Conservation (phyloP, 1,284 basidiomycete genomes). For the Phylloboletellus chloephorus region DNA sequence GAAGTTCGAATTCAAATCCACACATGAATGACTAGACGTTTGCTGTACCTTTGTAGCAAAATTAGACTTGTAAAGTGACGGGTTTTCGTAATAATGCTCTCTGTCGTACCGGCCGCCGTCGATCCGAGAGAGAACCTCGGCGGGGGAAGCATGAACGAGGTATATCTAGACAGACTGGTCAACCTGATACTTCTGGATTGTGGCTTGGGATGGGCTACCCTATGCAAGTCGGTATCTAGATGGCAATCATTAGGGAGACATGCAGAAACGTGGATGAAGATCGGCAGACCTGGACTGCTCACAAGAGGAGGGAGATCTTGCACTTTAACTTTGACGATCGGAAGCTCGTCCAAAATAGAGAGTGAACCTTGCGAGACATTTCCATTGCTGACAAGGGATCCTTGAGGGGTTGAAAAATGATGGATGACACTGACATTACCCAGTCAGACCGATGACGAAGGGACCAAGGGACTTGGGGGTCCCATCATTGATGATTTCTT, state of each 20-base stretch:
- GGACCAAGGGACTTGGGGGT: constrained; percentile 66
- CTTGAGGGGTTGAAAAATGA: neutral
- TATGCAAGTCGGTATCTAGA: constrained; percentile 49
- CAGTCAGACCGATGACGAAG: constrained; percentile 77
- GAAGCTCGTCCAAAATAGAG: constrained; percentile 67
- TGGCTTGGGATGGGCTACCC: constrained; percentile 31
- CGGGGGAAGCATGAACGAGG: constrained; percentile 66
- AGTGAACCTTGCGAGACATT: constrained; percentile 76
- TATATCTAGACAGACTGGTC: constrained; percentile 54
- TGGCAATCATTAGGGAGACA: constrained; percentile 1
- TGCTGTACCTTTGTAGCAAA: constrained; percentile 61
- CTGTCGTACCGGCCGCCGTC: constrained; percentile 60
- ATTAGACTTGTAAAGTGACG: constrained; percentile 58
- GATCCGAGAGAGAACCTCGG: constrained; percentile 60
- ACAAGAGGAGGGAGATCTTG: constrained; percentile 56
- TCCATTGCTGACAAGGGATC: constrained; percentile 48
- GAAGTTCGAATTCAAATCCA: neutral
- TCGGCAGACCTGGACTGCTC: constrained; percentile 41
- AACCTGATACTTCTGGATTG: neutral
- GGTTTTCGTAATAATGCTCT: constrained; percentile 66
- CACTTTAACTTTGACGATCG: constrained; percentile 53
- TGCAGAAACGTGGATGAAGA: neutral
- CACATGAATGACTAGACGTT: neutral
- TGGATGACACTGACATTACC: constrained; percentile 40
- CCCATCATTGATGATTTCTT: constrained; percentile 51